Conservation (phyloP, 169 alveolate genomes). For the Miamiensis avidus region DNA sequence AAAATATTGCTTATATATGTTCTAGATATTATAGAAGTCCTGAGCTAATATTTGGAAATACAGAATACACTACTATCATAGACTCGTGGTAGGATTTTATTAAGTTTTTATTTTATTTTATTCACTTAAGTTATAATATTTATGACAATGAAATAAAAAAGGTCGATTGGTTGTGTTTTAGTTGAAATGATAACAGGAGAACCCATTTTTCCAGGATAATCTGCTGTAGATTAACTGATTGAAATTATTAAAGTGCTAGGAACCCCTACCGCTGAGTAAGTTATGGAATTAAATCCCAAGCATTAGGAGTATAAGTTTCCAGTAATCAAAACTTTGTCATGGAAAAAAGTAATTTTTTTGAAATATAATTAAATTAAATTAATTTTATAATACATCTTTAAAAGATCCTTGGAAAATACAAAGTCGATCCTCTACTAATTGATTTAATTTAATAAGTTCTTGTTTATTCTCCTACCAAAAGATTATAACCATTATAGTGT, state of each 20-base stretch:
- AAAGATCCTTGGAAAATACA: not conserved
- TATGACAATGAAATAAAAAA: not conserved
- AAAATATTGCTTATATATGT: slow-evolving; percentile 73
- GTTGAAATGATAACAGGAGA: slow-evolving; percentile 70
- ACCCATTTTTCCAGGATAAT: slow-evolving; percentile 71
- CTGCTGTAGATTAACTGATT: slow-evolving; percentile 59
- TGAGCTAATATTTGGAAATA: slow-evolving; percentile 62
- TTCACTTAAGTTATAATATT: too few relatives aligned
- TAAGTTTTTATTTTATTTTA: too few relatives aligned
- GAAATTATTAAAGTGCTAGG: slow-evolving; percentile 68
- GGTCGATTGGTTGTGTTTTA: slow-evolving; percentile 57
- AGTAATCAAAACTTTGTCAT: slow-evolving; percentile 48
- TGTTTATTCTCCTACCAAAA: slow-evolving; percentile 70
- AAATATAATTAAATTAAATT: not conserved
- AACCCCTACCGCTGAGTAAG: slow-evolving; percentile 52
- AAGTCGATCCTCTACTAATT: slow-evolving; percentile 58
- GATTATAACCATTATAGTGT: slow-evolving; percentile 71
- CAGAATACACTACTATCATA: slow-evolving; percentile 54
- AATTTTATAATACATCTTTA: not conserved
- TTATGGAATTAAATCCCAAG: slow-evolving; percentile 52
- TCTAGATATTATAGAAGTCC: slow-evolving; percentile 78
- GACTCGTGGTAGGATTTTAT: slow-evolving; percentile 56
- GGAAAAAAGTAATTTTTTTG: slow-evolving; percentile 49
- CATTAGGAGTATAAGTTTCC: slow-evolving; percentile 58
- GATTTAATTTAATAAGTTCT: slow-evolving; percentile 68